Percentiles rank a stretch among this genome's conserved stretches.
Conservation (phyloP, 2,329 filamentous ascomycete genomes). For the Trichoderma sp. region DNA sequence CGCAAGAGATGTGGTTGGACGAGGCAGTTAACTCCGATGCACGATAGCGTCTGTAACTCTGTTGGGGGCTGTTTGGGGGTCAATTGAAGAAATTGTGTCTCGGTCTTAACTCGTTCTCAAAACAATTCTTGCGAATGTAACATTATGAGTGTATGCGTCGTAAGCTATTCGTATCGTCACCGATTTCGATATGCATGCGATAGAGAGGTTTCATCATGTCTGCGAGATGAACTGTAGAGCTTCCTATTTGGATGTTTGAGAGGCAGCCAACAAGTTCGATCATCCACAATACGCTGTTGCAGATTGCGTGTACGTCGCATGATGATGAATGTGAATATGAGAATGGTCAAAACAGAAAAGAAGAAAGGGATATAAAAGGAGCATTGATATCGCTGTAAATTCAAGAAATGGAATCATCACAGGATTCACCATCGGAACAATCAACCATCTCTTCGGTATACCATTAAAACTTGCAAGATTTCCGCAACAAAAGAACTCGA, state of each 20-base stretch:
- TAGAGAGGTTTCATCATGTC: background rate
- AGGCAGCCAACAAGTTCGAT: background rate
- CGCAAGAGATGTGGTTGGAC: background rate
- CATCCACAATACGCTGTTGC: background rate
- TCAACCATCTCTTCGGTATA: background rate
- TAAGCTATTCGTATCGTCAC: background rate
- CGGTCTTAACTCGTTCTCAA: background rate
- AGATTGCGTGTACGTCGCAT: background rate
- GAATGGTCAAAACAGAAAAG: background rate
- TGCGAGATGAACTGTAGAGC: background rate
- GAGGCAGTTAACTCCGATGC: background rate
- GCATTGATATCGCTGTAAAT: background rate
- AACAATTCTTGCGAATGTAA: background rate
- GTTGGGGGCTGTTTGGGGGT: background rate
- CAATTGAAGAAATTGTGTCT: background rate
- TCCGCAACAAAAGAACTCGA: background rate
- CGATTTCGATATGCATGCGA: background rate
- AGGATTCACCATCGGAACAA: background rate
- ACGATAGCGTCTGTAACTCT: background rate
- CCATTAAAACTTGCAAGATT: background rate
- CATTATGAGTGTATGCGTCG: background rate
- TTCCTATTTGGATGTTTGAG: background rate
- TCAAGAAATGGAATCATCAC: background rate
- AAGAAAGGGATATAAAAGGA: background rate
- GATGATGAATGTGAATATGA: background rate